Conservation (phyloP, 1,139 yeast genomes). For the Zhuliangozyma blackwelliae region DNA sequence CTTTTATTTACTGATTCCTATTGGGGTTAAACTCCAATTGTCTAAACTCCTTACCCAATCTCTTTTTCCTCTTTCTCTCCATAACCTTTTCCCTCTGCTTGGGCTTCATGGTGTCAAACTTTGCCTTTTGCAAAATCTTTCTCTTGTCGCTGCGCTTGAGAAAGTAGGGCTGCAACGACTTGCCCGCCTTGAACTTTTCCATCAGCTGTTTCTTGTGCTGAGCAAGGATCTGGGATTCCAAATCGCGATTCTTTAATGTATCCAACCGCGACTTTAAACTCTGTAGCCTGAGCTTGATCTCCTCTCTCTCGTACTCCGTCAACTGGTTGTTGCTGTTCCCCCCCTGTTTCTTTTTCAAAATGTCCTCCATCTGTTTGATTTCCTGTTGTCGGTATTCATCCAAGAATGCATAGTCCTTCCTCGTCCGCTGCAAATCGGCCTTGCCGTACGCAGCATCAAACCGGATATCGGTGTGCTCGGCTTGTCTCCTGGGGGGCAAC, state of each 20-base stretch:
- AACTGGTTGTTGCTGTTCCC: slow-evolving; percentile 17
- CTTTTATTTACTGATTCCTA: too few species aligned
- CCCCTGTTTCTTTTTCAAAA: slow-evolving; percentile 56
- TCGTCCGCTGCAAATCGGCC: slow-evolving; percentile 60
- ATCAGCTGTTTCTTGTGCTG: slow-evolving; percentile 48
- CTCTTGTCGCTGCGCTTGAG: slow-evolving; percentile 79
- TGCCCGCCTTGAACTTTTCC: slow-evolving; percentile 44
- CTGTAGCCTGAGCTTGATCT: slow-evolving; percentile 50
- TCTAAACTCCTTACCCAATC: slow-evolving; percentile 86
- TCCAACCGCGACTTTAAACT: slow-evolving; percentile 74
- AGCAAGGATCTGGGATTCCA: slow-evolving; percentile 61
- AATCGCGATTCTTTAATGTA: slow-evolving; percentile 69
- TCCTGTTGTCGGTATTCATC: slow-evolving; percentile 82
- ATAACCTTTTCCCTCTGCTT: slow-evolving; percentile 81
- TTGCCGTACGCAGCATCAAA: slow-evolving; percentile 88
- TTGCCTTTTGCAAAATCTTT: slow-evolving; percentile 81
- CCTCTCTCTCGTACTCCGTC: slow-evolving; percentile 46
- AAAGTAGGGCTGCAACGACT: slow-evolving; percentile 49
- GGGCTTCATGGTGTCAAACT: slow-evolving; percentile 79
- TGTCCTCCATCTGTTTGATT: slow-evolving; percentile 51
- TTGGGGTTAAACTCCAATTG: slow-evolving; percentile 54
- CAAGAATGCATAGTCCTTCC: slow-evolving; percentile 77
- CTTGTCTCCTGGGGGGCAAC: slow-evolving; percentile 40
- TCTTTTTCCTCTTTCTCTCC: slow-evolving; percentile 91
- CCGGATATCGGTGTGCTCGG: slow-evolving; percentile 70